A percentile compares a stretch with the other conserved stretches of the same genome.
phyloP scores from a whole-genome alignment of 2,329 filamentous ascomycete species.

The Colletotrichum siamense region DNA sequence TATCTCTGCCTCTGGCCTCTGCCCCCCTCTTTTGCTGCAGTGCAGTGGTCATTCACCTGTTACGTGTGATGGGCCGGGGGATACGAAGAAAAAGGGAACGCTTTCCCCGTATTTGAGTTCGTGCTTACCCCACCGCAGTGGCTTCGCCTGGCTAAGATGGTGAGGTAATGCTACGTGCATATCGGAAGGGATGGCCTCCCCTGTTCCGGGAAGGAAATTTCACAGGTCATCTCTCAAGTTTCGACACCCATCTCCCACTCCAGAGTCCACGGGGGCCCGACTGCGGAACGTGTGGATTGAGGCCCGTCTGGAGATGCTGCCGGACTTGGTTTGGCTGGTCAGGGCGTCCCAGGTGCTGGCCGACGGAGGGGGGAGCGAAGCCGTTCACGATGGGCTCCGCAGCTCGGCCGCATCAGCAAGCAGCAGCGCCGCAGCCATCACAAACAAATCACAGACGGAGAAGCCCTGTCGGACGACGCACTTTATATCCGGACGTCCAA shows the following conservation, averaged over 20 bases:
- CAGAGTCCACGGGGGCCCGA: neutral
- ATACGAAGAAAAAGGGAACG: conserved; percentile 16
- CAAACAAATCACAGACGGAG: neutral
- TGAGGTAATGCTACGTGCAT: conserved; percentile 21
- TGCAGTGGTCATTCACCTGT: conserved; percentile 6
- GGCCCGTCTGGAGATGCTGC: conserved; percentile 9
- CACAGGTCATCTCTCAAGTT: neutral
- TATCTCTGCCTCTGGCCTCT: neutral
- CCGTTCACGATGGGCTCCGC: conserved; percentile 5
- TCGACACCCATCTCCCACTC: neutral
- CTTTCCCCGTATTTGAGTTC: conserved; percentile 16
- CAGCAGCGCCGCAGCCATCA: neutral
- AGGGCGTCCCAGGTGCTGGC: conserved; percentile 3
- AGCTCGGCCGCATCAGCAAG: conserved; percentile 14
- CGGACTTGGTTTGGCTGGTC: conserved; percentile 1
- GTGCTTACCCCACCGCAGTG: conserved; percentile 11
- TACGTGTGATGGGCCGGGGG: conserved; percentile 15
- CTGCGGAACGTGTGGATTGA: neutral
- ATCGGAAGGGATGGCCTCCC: conserved; percentile 19
- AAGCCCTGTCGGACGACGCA: neutral
- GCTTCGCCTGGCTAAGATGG: conserved; percentile 16
- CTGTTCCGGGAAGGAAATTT: conserved; percentile 10
- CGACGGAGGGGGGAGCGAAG: neutral
- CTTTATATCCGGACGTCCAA: neutral
- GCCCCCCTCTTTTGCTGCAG: neutral